Percentiles rank a stretch among this genome's conserved stretches.
Evolutionary conservation across 257 asterid genomes (phyloP).

Genomic region (Anisodus tanguticus): DNA sequence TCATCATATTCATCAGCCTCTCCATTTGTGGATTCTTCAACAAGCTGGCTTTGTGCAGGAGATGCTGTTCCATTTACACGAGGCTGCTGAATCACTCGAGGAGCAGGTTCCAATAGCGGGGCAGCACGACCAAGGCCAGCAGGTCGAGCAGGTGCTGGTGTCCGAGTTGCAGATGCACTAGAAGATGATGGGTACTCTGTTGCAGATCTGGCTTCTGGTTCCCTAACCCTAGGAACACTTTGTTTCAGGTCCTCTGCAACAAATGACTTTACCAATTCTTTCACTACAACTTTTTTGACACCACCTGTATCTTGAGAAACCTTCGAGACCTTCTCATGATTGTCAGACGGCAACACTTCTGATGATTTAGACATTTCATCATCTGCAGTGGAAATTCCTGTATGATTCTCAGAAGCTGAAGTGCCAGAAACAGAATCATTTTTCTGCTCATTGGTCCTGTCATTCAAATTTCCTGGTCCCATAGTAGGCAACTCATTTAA

Average conservation of each 20-base stretch:
- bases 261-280: conserved; percentile 45
- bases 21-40: conserved; percentile 72
- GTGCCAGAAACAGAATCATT: conserved; percentile 12
- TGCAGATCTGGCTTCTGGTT: conserved; percentile 46
- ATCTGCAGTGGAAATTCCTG: conserved; percentile 36
- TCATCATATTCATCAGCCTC: conserved; percentile 94
- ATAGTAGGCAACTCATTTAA: background rate
- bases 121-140: conserved; percentile 97
- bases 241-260: conserved; percentile 41
- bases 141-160: conserved; percentile 60
- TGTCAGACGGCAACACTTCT: conserved; percentile 27
- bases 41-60: conserved; percentile 62
- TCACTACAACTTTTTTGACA: conserved; percentile 35
- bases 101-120: conserved; percentile 70
- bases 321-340: conserved; percentile 41
- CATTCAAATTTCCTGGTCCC: conserved; percentile 22
- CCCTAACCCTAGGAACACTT: conserved; percentile 34
- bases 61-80: conserved; percentile 80
- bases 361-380: conserved; percentile 26
- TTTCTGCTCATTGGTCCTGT: conserved; percentile 12
- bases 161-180: conserved; percentile 39
- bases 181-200: conserved; percentile 49
- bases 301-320: conserved; percentile 42
- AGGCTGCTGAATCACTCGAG: conserved; percentile 77
- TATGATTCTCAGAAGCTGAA: background rate